Evolutionary conservation across 2,329 filamentous ascomycete genomes (phyloP).

Genomic region (Penicillium occitanis): DNA sequence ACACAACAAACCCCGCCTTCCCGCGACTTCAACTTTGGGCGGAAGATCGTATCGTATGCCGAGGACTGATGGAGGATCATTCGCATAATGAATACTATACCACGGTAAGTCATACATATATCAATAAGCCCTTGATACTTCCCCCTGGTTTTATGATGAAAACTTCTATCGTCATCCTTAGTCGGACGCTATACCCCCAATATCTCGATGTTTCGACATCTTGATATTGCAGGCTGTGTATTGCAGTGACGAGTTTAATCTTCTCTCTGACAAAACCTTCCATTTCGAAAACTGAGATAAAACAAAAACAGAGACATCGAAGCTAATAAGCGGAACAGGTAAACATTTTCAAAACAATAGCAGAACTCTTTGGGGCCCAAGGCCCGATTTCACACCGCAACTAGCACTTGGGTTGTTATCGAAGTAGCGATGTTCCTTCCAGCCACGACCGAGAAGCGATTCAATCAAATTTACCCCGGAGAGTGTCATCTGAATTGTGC

Average conservation of each 20-base stretch:
- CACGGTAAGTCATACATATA: background rate
- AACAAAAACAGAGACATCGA: background rate
- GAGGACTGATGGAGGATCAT: conserved; percentile 33
- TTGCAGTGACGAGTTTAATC: conserved; percentile 47
- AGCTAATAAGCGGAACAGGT: background rate
- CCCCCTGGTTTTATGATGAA: conserved; percentile 67
- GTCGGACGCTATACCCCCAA: conserved; percentile 61
- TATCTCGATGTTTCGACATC: conserved; percentile 24
- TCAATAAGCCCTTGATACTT: background rate
- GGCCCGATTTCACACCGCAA: too few species aligned
- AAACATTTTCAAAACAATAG: background rate
- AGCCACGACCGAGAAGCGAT: too few species aligned
- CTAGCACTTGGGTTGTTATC: background rate
- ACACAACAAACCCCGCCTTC: background rate
- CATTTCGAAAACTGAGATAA: background rate
- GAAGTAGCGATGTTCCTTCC: background rate
- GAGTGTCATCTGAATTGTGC: background rate
- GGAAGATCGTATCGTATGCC: conserved; percentile 37
- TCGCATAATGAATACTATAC: background rate
- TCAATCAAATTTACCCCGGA: too few species aligned
- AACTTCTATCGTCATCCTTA: conserved; percentile 97
- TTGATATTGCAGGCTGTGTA: conserved; percentile 35
- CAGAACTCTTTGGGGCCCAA: background rate
- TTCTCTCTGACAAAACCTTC: conserved; percentile 45
- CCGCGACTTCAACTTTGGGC: conserved; percentile 24